Conservation (phyloP, 169 alveolate species). For the Theileria orientalis region DNA sequence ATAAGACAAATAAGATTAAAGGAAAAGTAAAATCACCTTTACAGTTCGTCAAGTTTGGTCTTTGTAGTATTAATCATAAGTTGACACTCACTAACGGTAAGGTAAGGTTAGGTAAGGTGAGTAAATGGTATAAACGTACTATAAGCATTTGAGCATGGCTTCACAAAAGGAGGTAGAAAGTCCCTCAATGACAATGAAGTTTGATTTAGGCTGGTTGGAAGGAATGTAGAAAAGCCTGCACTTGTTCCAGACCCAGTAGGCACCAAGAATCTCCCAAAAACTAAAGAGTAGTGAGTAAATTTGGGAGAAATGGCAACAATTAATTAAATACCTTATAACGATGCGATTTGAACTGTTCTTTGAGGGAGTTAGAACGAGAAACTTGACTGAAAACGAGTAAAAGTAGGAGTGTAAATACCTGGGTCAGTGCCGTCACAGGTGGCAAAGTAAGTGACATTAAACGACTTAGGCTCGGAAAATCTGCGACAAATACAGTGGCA, state of each 20-base stretch:
- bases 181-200: conserved; percentile 52
- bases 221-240: conserved; percentile 48
- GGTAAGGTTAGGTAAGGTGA: neutral
- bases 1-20: too few relatives aligned
- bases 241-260: conserved; percentile 62
- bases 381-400: conserved; percentile 30
- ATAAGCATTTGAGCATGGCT: conserved; percentile 28
- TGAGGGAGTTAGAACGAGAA: conserved; percentile 48
- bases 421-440: conserved; percentile 68
- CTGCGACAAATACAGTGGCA: conserved; percentile 47
- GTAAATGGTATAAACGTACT: neutral
- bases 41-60: conserved; percentile 21
- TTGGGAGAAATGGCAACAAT: neutral
- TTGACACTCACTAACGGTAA: conserved; percentile 39
- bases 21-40: neutral
- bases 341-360: neutral
- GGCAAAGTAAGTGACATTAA: conserved; percentile 49
- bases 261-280: conserved; percentile 54
- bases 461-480: conserved; percentile 50
- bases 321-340: conserved; percentile 28
- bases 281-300: neutral
- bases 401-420: conserved; percentile 17
- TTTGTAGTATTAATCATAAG: conserved; percentile 33
- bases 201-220: conserved; percentile 13
- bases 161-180: conserved; percentile 45